These are phyloP conservation scores for Malus hybrid DNA, from an alignment of 331 rosid species.

Conservation along the genomic window DNA sequence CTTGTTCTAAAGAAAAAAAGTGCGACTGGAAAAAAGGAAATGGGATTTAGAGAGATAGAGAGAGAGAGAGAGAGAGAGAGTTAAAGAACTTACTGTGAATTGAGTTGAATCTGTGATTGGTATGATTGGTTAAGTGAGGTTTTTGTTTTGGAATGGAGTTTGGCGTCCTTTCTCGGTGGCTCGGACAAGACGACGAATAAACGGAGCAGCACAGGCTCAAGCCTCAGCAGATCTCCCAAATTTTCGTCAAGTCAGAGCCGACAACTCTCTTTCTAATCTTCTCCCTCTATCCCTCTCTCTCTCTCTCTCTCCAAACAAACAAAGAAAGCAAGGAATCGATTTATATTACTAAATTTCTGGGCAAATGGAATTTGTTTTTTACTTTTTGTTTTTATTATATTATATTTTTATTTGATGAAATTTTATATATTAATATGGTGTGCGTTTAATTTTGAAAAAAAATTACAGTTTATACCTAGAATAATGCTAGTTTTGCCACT, in stretches of 20 bases:
- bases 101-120: slow-evolving; percentile 30
- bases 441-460: not conserved
- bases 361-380: not conserved
- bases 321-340: not conserved
- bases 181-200: slow-evolving; percentile 31
- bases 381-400: not conserved
- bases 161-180: slow-evolving; percentile 15
- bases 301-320: not conserved
- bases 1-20: not conserved
- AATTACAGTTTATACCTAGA: not conserved
- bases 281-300: not conserved
- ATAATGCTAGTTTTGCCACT: too few species aligned
- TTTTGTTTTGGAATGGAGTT: slow-evolving; percentile 3
- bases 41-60: not conserved
- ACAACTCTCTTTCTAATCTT: not conserved
- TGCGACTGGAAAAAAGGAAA: not conserved
- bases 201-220: slow-evolving; percentile 16
- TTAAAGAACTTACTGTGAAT: slow-evolving; percentile 21
- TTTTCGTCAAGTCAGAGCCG: slow-evolving; percentile 34
- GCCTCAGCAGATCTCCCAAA: slow-evolving; percentile 30
- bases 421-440: not conserved
- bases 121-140: not conserved
- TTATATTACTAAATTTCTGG: not conserved
- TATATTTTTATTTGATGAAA: too few species aligned
- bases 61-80: not conserved